Evolutionary conservation across 805 yeast genomes (phyloP), one percentile per base, ranked within the genome.

Genomic region (Wickerhamiella galacta): DNA sequence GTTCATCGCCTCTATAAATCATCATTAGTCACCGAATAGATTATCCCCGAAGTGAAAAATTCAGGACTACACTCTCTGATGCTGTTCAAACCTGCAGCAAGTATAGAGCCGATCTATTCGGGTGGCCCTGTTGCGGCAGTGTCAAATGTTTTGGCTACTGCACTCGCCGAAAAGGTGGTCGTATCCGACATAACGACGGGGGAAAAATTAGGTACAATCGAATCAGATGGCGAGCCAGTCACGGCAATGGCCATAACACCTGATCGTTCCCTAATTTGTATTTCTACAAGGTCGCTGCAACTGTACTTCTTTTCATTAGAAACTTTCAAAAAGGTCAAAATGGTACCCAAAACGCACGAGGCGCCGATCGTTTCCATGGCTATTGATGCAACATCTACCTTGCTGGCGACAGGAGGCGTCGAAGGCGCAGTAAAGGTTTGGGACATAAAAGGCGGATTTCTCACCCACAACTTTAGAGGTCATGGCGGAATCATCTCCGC

Each of bases 341-440:
- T 45, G 2, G 35, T 46, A 17, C 40, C 51, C 15, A 58, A 56
- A 39, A 65, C 65, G 6, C 66, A 61, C 35, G 63, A 61, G 2
- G 75, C 95, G 1, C 94, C 95, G 1, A 77, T 80, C 2, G 80
- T 79, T 52, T 75, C 82, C 8, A 66, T 82, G 28, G 63, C 76
- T 8, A 70, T 69, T 16, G 98, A 90, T 53, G 51, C 68, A 3
- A 81, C 95, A 0, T 75, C 93, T 2, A 72, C 93, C 3, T 60
- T 90, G 23, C 70, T 85, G 47, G 93, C 95, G 14, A 74, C 90
- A 48, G 99, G 99, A 25, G 83, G 93, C 30, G 78, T 95, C 1
- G 98, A 90, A 54, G 96, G 98, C 30, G 68, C 73, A 26, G 77
- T 85, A 12, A 73, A 80, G 28, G 92, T 90, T 1, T 83, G 93